These are phyloP conservation scores for Juncus effusus DNA, from an alignment of 176 grass and related monocot genomes.

Conservation along the genomic window DNA sequence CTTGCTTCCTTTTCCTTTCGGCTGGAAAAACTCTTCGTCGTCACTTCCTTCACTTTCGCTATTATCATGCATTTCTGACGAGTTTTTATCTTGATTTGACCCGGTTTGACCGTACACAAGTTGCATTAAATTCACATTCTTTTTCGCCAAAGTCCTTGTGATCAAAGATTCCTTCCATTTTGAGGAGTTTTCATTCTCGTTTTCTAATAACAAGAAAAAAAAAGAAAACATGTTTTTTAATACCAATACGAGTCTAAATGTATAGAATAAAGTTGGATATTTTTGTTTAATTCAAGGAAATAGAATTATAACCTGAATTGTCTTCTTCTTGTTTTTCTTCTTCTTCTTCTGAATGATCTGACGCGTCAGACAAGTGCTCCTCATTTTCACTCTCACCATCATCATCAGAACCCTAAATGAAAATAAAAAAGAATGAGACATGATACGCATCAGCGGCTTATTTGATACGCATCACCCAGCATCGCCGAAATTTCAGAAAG, in stretches of 20 bases:
- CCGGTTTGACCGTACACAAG: slow-evolving; percentile 62
- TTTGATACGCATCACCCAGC: neutral
- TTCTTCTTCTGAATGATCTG: slow-evolving; percentile 38
- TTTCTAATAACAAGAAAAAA: slow-evolving; percentile 38
- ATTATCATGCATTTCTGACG: slow-evolving; percentile 30
- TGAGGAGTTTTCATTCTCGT: slow-evolving; percentile 50
- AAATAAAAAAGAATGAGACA: slow-evolving; percentile 25
- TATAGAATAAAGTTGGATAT: neutral
- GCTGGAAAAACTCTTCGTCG: slow-evolving; percentile 73
- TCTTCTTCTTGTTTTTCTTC: slow-evolving; percentile 32
- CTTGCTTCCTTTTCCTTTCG: slow-evolving; percentile 53
- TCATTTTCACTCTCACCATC: slow-evolving; percentile 42
- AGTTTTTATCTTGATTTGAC: slow-evolving; percentile 17
- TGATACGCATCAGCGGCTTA: slow-evolving; percentile 14
- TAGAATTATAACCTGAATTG: slow-evolving; percentile 55
- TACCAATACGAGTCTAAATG: slow-evolving; percentile 12
- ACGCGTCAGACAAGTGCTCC: slow-evolving; percentile 49
- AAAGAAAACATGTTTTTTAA: neutral
- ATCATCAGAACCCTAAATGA: slow-evolving; percentile 52
- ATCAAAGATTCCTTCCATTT: slow-evolving; percentile 91
- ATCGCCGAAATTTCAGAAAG: no score
- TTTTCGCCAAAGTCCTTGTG: slow-evolving; percentile 47
- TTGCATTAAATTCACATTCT: slow-evolving; percentile 73
- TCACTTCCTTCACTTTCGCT: slow-evolving; percentile 50
- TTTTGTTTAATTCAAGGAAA: slow-evolving; percentile 1